Percentiles rank a stretch among this genome's conserved stretches.
These are phyloP conservation scores for Furcasterigmium sp. DNA, from an alignment of 2,329 filamentous ascomycete species.

Conservation along the genomic window DNA sequence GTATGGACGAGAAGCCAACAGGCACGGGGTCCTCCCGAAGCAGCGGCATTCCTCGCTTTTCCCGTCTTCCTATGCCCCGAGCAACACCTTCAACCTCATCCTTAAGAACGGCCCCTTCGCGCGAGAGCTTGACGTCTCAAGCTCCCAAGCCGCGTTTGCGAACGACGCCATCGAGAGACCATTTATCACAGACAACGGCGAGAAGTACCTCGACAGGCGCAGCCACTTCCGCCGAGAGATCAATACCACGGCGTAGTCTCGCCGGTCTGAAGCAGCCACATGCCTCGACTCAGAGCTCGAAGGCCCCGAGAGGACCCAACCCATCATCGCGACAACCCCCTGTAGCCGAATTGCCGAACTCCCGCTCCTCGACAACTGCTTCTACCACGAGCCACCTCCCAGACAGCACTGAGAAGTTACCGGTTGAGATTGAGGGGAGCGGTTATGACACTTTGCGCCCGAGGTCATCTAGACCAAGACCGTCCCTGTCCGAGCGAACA, in stretches of 20 bases:
- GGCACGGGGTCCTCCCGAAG: slow-evolving; percentile 4
- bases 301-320: slow-evolving; percentile 1
- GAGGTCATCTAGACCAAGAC: slow-evolving; percentile 24
- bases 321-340: slow-evolving; percentile 7
- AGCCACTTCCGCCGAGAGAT: slow-evolving; percentile 11
- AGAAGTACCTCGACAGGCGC: slow-evolving; percentile 7
- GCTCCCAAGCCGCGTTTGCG: slow-evolving; percentile 25
- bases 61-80: slow-evolving; percentile 30
- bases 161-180: slow-evolving; percentile 24
- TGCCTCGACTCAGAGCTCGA: slow-evolving; percentile 1
- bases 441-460: slow-evolving; percentile 11
- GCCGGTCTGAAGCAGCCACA: slow-evolving; percentile 4
- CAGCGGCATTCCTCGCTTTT: slow-evolving; percentile 29
- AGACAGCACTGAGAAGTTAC: slow-evolving; percentile 1
- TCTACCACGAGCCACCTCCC: slow-evolving; percentile 23
- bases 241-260: not conserved
- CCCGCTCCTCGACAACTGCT: slow-evolving; percentile 9
- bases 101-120: slow-evolving; percentile 21
- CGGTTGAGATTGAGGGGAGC: slow-evolving; percentile 1
- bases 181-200: slow-evolving; percentile 11
- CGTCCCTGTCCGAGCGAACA: slow-evolving; percentile 76
- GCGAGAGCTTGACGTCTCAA: slow-evolving; percentile 17
- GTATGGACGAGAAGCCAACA: slow-evolving; percentile 12
- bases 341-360: slow-evolving; percentile 2
- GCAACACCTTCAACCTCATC: slow-evolving; percentile 20